Base-by-base conservation (phyloP, 2,329 filamentous ascomycete genomes). In the Alternaria atra region DNA sequence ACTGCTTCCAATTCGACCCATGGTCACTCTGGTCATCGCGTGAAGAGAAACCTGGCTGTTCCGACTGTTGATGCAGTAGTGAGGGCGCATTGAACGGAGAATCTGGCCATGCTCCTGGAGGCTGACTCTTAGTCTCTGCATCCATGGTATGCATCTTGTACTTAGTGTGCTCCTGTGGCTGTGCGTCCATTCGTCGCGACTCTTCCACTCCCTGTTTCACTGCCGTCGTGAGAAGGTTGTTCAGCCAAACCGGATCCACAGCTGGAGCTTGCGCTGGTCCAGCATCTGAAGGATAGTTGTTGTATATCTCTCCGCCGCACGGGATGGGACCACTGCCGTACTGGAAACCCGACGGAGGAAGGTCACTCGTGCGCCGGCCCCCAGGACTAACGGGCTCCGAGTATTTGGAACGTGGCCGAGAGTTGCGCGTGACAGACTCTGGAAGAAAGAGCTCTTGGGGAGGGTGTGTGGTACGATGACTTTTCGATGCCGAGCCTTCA, bases 321-420 rank as follows among this genome's bases (percentile, higher is more conserved):
- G 68, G 73, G 25, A 76, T 64, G 15, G 73, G 72, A 9, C 73
- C 71, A 30, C 64, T 68, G 13, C 73, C 74, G 15, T 76, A 76
- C 25, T 72, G 67, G n/a, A 69, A 64, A 4, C 60, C 66, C 5
- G 59, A 37, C 15, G 60, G 42, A 34, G 67, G 59, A 32, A 65
- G 51, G 12, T 56, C 51, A 0, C 44, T 54, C 15, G 39, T n/a
- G 40, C 25, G 55, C 7, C 42, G 63, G 17, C 61, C 53, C 1
- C 48, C 25, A 7, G 67, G 66, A 10, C 61, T 69, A 7, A 68
- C 25, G 5, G 62, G 53, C 44, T 58, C 58, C 10, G 63, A 64
- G 25, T 52, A 58, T 23, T 55, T 56, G 2, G 69, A 64, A 3
- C 40, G 29, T 8, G 55, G 34, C 32, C 30, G 56, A 6, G 42